Percentiles rank a stretch among this genome's conserved stretches.
These are phyloP conservation scores for Erysiphe neolycopersici DNA, from an alignment of 2,329 filamentous ascomycete species.

Conservation along the genomic window DNA sequence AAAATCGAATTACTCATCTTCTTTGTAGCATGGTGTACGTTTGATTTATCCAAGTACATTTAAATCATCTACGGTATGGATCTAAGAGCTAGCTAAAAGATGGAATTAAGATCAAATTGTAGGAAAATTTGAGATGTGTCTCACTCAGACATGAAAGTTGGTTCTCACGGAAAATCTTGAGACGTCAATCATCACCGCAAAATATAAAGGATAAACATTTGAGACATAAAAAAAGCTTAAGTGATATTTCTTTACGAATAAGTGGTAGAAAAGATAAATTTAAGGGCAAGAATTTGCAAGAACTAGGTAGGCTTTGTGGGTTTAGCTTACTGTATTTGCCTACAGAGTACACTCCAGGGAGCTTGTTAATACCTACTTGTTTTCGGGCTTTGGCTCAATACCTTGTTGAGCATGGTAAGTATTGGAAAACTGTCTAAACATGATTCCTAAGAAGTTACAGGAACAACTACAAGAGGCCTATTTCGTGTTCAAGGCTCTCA, in stretches of 20 bases:
- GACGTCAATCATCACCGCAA: conserved; percentile 14
- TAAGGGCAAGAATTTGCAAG: conserved; percentile 24
- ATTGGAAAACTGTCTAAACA: neutral
- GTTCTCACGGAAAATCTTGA: conserved; percentile 16
- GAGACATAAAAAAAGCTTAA: conserved; percentile 25
- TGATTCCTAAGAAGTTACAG: conserved; percentile 7
- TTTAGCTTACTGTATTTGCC: conserved; percentile 35
- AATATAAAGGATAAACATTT: conserved; percentile 11
- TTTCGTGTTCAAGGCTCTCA: conserved; percentile 35
- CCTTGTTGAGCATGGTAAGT: conserved; percentile 29
- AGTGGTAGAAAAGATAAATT: conserved; percentile 20
- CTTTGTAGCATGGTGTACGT: conserved; percentile 23
- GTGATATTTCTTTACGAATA: conserved; percentile 24
- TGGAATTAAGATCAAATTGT: neutral
- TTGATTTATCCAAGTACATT: conserved; percentile 8
- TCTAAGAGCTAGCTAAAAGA: neutral
- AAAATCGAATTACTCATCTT: neutral
- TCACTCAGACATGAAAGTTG: conserved; percentile 14
- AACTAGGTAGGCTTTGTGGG: conserved; percentile 35
- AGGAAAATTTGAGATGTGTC: conserved; percentile 4
- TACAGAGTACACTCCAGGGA: conserved; percentile 26
- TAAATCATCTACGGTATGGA: conserved; percentile 6
- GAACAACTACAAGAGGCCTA: conserved; percentile 23
- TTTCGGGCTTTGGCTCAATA: conserved; percentile 39
- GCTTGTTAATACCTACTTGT: conserved; percentile 34